Evolutionary conservation across 2,329 filamentous ascomycete species (phyloP).

Genomic region (Chaetothyriales sp.): DNA sequence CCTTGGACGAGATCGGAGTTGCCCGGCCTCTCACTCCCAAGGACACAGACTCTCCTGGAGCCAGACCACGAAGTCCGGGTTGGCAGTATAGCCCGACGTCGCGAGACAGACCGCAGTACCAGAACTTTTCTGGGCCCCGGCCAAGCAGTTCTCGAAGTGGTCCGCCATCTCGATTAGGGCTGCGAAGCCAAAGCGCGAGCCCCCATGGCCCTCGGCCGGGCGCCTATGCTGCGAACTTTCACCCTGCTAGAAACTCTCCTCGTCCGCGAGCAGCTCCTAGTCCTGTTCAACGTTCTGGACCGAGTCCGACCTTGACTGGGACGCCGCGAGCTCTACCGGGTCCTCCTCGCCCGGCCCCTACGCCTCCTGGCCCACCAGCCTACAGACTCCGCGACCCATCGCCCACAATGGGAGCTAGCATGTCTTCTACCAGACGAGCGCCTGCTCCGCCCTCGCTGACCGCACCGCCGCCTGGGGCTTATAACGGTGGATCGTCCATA

Average conservation of each 20-base stretch:
- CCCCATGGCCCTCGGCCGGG: constrained; percentile 5
- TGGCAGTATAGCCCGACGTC: not conserved
- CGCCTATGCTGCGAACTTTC: not conserved
- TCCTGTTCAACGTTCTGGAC: constrained; percentile 4
- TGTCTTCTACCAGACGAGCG: constrained; percentile 11
- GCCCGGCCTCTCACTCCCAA: constrained; percentile 10
- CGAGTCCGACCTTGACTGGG: constrained; percentile 6
- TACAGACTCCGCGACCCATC: constrained; percentile 13
- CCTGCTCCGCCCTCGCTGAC: constrained; percentile 13
- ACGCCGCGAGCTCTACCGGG: constrained; percentile 2
- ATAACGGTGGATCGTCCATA: constrained; percentile 16
- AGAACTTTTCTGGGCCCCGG: constrained; percentile 11
- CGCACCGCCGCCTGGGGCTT: constrained; percentile 13
- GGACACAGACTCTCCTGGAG: constrained; percentile 1
- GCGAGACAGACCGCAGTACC: constrained; percentile 5
- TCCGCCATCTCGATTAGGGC: constrained; percentile 1
- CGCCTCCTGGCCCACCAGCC: constrained; percentile 1
- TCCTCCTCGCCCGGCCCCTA: not conserved
- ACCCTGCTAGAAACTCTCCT: constrained; percentile 1
- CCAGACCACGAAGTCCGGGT: not conserved
- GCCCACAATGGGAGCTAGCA: constrained; percentile 6
- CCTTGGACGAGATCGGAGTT: constrained; percentile 12
- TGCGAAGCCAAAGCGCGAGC: constrained; percentile 6
- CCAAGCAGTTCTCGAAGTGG: constrained; percentile 7
- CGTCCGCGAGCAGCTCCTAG: not conserved